Conservation (phyloP, 768 basidiomycete species). For the Boletus huronensis region DNA sequence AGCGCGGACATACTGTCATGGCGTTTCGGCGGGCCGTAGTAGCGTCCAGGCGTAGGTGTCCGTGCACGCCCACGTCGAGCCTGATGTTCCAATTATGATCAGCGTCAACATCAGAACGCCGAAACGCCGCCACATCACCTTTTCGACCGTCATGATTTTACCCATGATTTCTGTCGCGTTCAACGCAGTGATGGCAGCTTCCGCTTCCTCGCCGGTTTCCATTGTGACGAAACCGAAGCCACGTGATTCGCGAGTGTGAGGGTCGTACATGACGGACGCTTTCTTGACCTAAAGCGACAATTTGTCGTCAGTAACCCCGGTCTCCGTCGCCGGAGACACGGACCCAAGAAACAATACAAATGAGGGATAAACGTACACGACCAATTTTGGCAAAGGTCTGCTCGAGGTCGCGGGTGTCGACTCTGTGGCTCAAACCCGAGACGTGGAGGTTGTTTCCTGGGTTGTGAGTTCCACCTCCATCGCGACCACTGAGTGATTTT, state of each 20-base stretch:
- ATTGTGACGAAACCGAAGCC: conserved; percentile 91
- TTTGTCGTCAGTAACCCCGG: conserved; percentile 3
- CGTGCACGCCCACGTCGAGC: conserved; percentile 87
- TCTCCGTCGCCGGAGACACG: not conserved
- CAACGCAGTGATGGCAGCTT: conserved; percentile 82
- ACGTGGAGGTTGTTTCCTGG: conserved; percentile 68
- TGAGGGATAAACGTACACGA: conserved; percentile 46
- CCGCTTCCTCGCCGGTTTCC: conserved; percentile 82
- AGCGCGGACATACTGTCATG: conserved; percentile 48
- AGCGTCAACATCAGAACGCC: not conserved
- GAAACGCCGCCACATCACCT: conserved; percentile 41
- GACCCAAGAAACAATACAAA: not conserved
- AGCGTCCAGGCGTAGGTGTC: conserved; percentile 91
- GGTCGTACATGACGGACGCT: conserved; percentile 70
- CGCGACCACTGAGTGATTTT: conserved; percentile 15
- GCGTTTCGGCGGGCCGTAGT: conserved; percentile 91
- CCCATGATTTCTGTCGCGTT: conserved; percentile 85
- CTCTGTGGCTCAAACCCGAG: conserved; percentile 54
- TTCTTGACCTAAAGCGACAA: conserved; percentile 45
- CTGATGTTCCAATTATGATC: conserved; percentile 35
- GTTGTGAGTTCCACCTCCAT: conserved; percentile 40
- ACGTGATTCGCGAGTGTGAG: conserved; percentile 67
- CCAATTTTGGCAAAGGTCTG: conserved; percentile 86
- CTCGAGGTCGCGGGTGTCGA: conserved; percentile 86
- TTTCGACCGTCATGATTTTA: conserved; percentile 85